A percentile compares a stretch with the other conserved stretches of the same genome.
These are phyloP conservation scores for Boletus vinaceobasis DNA, from an alignment of 768 basidiomycete species.

Conservation along the genomic window DNA sequence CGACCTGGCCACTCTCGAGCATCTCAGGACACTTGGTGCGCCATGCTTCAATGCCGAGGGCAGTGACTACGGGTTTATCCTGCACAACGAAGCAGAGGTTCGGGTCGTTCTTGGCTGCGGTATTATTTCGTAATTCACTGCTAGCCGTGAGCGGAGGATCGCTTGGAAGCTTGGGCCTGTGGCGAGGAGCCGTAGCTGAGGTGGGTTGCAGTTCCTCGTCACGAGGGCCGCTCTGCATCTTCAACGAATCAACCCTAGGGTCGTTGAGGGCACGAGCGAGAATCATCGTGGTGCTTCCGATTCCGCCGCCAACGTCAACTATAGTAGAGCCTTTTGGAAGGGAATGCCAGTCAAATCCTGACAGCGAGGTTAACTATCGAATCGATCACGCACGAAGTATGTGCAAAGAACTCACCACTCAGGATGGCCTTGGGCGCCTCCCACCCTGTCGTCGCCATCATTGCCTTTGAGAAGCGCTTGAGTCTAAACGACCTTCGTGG, in stretches of 20 bases:
- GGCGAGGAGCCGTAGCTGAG: background rate
- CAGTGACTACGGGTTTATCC: constrained; percentile 52
- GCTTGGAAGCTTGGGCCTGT: background rate
- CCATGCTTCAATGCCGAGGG: constrained; percentile 58
- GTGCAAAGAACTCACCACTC: constrained; percentile 38
- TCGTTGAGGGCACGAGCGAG: constrained; percentile 38
- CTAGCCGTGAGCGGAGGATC: background rate
- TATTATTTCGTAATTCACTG: constrained; percentile 10
- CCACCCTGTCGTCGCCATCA: constrained; percentile 72
- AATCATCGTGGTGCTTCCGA: constrained; percentile 50
- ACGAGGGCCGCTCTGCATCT: background rate
- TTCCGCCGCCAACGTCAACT: constrained; percentile 70
- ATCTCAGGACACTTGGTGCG: constrained; percentile 54
- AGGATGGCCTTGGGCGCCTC: constrained; percentile 60
- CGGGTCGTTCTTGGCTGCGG: constrained; percentile 20
- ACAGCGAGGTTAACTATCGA: background rate
- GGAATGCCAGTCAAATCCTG: constrained; percentile 58
- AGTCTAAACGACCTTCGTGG: constrained; percentile 48
- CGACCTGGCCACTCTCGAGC: constrained; percentile 48
- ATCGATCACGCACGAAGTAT: background rate
- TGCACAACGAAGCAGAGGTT: constrained; percentile 54
- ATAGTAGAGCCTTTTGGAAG: constrained; percentile 50
- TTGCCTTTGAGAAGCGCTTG: constrained; percentile 70
- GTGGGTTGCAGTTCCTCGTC: background rate
- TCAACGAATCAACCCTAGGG: background rate